Percentiles rank a stretch among this genome's conserved stretches.
These are phyloP conservation scores for Eutrema japonicum DNA, from an alignment of 345 rosid genomes.

Conservation along the genomic window DNA sequence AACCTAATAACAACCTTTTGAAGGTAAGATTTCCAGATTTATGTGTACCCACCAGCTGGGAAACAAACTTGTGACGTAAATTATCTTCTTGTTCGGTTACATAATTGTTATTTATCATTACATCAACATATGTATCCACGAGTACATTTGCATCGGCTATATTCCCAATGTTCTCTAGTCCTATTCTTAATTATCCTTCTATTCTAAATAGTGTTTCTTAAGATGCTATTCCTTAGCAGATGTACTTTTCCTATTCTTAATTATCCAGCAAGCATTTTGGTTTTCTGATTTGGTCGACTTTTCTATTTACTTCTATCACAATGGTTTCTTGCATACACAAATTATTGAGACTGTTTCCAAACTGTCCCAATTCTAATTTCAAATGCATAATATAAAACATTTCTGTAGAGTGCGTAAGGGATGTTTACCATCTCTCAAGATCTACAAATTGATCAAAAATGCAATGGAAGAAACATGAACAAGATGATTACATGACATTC, in stretches of 20 bases:
- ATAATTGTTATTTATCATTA: slow-evolving; percentile 4
- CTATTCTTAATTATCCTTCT: neutral
- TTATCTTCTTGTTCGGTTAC: neutral
- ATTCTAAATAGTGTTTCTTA: neutral
- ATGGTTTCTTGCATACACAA: neutral
- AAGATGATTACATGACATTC: neutral
- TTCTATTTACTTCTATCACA: neutral
- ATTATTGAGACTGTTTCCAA: no score
- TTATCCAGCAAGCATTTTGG: neutral
- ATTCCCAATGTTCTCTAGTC: neutral
- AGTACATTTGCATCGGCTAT: neutral
- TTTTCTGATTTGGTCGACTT: neutral
- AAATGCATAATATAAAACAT: neutral
- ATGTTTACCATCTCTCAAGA: neutral
- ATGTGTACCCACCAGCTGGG: slow-evolving; percentile 13
- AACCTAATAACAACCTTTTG: neutral
- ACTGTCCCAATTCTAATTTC: neutral
- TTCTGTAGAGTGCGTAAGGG: neutral
- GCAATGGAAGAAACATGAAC: neutral
- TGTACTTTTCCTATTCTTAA: no score
- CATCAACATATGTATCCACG: neutral
- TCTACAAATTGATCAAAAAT: neutral
- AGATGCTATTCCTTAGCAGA: neutral
- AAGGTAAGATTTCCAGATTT: neutral
- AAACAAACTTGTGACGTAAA: slow-evolving; percentile 1